Conservation (phyloP, 2,329 filamentous ascomycete genomes). For the Cladosporium sp. region DNA sequence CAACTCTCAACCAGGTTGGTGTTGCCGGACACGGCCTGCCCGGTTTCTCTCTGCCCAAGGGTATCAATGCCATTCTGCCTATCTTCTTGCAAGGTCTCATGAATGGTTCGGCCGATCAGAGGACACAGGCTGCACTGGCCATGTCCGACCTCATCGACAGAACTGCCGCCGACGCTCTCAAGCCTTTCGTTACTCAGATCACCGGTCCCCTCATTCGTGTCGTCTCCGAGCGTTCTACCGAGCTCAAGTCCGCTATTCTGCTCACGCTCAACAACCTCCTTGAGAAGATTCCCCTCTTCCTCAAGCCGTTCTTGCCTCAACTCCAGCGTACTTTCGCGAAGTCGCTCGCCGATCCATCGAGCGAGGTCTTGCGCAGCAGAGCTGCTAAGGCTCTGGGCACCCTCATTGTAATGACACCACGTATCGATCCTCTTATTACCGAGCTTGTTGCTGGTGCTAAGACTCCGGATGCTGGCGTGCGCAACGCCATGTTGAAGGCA, state of each 20-base stretch:
- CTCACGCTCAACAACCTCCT: constrained; percentile 91
- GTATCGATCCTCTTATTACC: constrained; percentile 88
- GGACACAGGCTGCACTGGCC: constrained; percentile 85
- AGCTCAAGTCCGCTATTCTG: constrained; percentile 93
- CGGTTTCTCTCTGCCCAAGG: constrained; percentile 89
- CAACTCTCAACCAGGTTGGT: constrained; percentile 84
- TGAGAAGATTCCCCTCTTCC: constrained; percentile 91
- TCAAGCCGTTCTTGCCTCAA: constrained; percentile 96
- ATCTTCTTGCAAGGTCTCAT: constrained; percentile 98
- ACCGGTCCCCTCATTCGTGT: constrained; percentile 97
- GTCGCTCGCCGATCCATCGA: constrained; percentile 88
- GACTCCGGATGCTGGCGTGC: constrained; percentile 82
- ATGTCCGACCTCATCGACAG: constrained; percentile 96
- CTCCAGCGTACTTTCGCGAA: constrained; percentile 96
- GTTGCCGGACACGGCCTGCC: constrained; percentile 80
- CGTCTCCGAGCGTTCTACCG: constrained; percentile 91
- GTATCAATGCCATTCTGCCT: constrained; percentile 91
- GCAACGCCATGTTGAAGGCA: constrained; percentile 94
- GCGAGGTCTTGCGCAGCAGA: constrained; percentile 80
- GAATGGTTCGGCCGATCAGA: constrained; percentile 91
- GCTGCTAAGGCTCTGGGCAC: constrained; percentile 94
- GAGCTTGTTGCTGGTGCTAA: constrained; percentile 96
- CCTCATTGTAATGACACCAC: constrained; percentile 89
- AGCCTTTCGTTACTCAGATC: constrained; percentile 95
- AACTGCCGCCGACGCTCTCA: constrained; percentile 81